Base-by-base conservation (phyloP, 2,329 filamentous ascomycete species). In the Chrysoporthe puriensis region DNA sequence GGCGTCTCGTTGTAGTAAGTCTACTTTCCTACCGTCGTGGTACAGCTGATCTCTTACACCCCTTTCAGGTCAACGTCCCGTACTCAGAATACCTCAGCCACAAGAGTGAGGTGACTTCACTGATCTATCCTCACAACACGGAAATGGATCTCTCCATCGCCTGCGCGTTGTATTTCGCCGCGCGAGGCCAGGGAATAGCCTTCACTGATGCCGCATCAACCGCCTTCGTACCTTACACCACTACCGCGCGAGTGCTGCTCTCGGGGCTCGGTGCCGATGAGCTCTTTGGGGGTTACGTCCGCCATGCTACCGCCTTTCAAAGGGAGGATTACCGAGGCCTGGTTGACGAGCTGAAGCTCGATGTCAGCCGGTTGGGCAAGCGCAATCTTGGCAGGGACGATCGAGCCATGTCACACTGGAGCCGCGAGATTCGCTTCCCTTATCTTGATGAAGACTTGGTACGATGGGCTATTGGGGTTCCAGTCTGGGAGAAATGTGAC, bases 121-220 rank as follows among this genome's bases (percentile, higher is more conserved):
- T 99, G 21, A 97, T 99, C 77, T 85, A 91, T 72, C 96, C 96
- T 0, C 96, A 99, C 78, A 95, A 97, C 72, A 99, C 96, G 0
- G 96, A 99, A 79, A 99, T 99, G 96, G 96, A 99, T 74, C 84
- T 99, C 0, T 99, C 96, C 3, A 99, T 99, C 73, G 91, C 92
- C 0, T 91, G 87, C 73, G 96, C 96, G 0, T 83, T 99, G n/a
- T 98, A 97, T 78, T 99, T 99, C 80, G 94, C 96, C 6, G 90
- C 95, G 0, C 87, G 93, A 50, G 95, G 94, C 0, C 77, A 81
- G 62, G 93, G 90, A 0, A 71, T 77, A 21, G 81, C 83, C 50
- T 80, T 80, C 65, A 75, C 73, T 71, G 71, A 69, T 71, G 56
- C 68, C 71, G 44, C 59, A 62, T 44, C 70, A 69, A 26, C 71